Percentiles rank a stretch among this genome's conserved stretches.
phyloP scores from a whole-genome alignment of 2,329 filamentous ascomycete genomes.

The Ceratocystis huliohia region DNA sequence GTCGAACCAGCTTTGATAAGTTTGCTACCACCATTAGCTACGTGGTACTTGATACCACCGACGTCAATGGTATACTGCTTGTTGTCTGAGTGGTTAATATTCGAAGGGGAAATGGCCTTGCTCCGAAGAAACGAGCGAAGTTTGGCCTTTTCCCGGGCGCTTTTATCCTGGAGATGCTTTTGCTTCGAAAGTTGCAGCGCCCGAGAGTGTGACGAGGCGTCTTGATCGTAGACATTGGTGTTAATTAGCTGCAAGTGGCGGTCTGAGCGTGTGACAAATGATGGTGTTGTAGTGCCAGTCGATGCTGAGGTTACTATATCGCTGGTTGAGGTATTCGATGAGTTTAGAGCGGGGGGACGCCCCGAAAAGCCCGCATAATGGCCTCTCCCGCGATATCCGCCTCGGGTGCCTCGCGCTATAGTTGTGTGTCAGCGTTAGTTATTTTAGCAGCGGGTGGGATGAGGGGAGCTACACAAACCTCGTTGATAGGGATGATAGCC shows the following conservation, averaged over 20 bases:
- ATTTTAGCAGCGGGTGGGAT: not conserved
- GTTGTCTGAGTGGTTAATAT: slow-evolving; percentile 10
- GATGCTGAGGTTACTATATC: slow-evolving; percentile 26
- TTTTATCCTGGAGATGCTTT: slow-evolving; percentile 7
- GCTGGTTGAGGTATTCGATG: slow-evolving; percentile 25
- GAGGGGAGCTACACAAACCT: slow-evolving; percentile 23
- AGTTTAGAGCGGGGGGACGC: slow-evolving; percentile 23
- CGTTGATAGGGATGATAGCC: slow-evolving; percentile 26
- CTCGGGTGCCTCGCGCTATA: slow-evolving; percentile 24
- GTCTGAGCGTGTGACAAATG: slow-evolving; percentile 60
- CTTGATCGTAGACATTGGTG: slow-evolving; percentile 39
- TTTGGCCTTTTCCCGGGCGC: slow-evolving; percentile 12
- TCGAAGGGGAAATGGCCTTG: slow-evolving; percentile 1
- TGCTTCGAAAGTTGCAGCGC: slow-evolving; percentile 23
- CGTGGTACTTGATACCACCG: slow-evolving; percentile 59
- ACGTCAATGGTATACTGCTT: slow-evolving; percentile 30
- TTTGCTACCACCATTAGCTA: slow-evolving; percentile 70
- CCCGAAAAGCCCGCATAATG: not conserved
- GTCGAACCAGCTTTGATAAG: slow-evolving; percentile 60
- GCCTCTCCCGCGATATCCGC: slow-evolving; percentile 28
- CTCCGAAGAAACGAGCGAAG: slow-evolving; percentile 15
- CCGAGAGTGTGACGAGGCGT: slow-evolving; percentile 25
- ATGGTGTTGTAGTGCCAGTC: slow-evolving; percentile 23
- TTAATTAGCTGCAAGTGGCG: slow-evolving; percentile 77
- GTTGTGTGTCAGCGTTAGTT: not conserved